Base-by-base conservation (phyloP, 345 rosid species). In the Boechera retrofracta region DNA sequence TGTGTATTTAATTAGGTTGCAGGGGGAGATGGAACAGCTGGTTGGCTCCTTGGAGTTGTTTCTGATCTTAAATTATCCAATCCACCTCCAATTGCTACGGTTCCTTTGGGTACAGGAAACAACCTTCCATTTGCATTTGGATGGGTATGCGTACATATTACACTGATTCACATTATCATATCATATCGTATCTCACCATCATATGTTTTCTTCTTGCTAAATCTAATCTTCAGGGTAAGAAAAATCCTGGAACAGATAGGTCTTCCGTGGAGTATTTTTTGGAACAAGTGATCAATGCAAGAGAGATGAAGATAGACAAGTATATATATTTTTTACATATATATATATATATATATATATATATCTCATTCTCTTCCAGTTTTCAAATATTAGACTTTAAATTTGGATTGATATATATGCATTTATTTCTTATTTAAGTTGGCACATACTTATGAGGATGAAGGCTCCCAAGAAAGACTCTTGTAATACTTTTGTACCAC, bases 11-110 rank as follows among this genome's bases (percentile, higher is more conserved):
- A 36, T 35, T 42, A 76, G 79, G 79, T 76, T 67, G 79, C 79
- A 60, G 97, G 98, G 69, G 97, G 98, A 13, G 98, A 94, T 84
- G 98, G 97, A 70, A 94, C 98, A 4, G 98, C 97, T 66, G 87
- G 95, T 35, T 94, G 98, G 98, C 92, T 92, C 68, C 95, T 94
- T 74, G 97, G 95, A 69, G 91, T 89, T 78, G 90, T 94, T 51
- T 87, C 86, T 68, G 97, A 92, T 78, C 95, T 94, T 51, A 88
- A 85, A 70, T 76, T 94, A 70, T 76, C 92, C 31, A 88, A 86
- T 78, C 89, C 98, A 5, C 98, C 97, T 2, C 92, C 97, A 26
- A 78, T 94, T 77, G 97, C 97, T 24, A 92, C 97, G 0, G 88
- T 89, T 39, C 97, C 98, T 5, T 70, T 94, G 64, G 97, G 98